Evolutionary conservation across 139 green algal genomes (phyloP).

Genomic region (Volvox reticuliferus): DNA sequence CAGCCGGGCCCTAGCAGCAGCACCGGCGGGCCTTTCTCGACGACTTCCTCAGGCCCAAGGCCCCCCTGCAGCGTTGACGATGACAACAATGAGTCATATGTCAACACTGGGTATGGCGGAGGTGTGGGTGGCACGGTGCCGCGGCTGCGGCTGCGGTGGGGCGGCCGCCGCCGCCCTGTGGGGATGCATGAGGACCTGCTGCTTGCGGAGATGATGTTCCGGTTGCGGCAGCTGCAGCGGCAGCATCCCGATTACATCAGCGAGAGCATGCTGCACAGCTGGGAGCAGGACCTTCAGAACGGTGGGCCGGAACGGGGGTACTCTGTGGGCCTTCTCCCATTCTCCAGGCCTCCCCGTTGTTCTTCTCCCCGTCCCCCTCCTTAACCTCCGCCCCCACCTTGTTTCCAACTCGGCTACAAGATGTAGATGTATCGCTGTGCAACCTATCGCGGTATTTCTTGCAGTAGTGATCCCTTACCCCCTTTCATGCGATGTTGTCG

Average conservation of each 20-base stretch:
- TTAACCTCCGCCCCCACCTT: no score
- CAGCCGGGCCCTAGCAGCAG: neutral
- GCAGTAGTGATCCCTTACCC: no score
- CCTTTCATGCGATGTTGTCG: no score
- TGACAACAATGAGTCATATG: neutral
- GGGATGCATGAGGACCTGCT: slow-evolving; percentile 30
- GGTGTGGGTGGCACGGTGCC: neutral
- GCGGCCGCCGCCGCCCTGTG: neutral
- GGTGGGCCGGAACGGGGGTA: neutral
- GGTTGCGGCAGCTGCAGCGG: slow-evolving; percentile 46
- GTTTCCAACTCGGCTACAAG: no score
- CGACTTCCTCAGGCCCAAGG: neutral
- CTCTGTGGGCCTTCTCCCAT: no score
- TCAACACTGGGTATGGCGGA: neutral
- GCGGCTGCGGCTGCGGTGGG: slow-evolving; percentile 42
- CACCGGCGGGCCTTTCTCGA: neutral
- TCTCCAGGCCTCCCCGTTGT: no score
- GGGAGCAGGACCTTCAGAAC: slow-evolving; percentile 52
- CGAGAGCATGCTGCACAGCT: slow-evolving; percentile 51
- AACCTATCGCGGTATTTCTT: no score
- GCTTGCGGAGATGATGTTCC: slow-evolving; percentile 52
- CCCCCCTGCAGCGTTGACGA: slow-evolving; percentile 41
- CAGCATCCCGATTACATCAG: slow-evolving; percentile 64
- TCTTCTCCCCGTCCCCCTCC: no score
- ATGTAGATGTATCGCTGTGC: no score